These are phyloP conservation scores for Amanita phalloides DNA, from an alignment of 768 basidiomycete species.

Conservation along the genomic window DNA sequence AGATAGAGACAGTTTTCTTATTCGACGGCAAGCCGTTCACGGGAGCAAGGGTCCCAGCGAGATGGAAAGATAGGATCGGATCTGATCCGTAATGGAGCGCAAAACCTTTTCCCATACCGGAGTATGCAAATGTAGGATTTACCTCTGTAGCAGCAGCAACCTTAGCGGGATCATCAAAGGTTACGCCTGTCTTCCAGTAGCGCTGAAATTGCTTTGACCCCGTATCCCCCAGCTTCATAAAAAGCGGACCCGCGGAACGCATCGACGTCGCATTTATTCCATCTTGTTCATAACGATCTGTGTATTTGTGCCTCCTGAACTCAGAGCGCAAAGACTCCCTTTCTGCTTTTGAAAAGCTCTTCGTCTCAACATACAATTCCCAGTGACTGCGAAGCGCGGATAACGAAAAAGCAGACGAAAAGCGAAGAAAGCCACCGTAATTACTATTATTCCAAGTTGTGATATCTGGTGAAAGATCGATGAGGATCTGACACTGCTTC, in stretches of 20 bases:
- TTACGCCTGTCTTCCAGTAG: constrained; percentile 35
- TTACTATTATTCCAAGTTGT: constrained; percentile 26
- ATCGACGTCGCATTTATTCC: constrained; percentile 4
- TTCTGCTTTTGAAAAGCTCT: constrained; percentile 13
- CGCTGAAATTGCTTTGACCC: constrained; percentile 14
- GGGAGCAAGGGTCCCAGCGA: constrained; percentile 19
- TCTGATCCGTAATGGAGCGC: constrained; percentile 34
- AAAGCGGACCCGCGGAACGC: constrained; percentile 28
- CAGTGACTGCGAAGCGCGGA: constrained; percentile 29
- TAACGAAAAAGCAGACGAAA: constrained; percentile 28
- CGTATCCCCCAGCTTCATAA: constrained; percentile 8
- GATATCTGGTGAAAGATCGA: constrained; percentile 20
- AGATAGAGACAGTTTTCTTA: constrained; percentile 2
- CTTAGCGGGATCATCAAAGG: constrained; percentile 12
- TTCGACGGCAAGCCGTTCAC: constrained; percentile 7
- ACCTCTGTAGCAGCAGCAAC: constrained; percentile 16
- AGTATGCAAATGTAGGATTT: constrained; percentile 39
- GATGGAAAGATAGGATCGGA: constrained; percentile 31
- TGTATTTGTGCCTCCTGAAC: constrained; percentile 14
- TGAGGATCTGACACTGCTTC: constrained; percentile 27
- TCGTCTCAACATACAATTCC: constrained; percentile 21
- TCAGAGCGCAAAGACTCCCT: constrained; percentile 11
- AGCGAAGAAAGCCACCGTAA: constrained; percentile 25
- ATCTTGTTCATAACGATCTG: constrained; percentile 1
- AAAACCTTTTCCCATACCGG: constrained; percentile 24